Evolutionary conservation across 495 filamentous ascomycete species (phyloP), one percentile per base, ranked within the genome.

Genomic region (Aspergillus homomorphus): DNA sequence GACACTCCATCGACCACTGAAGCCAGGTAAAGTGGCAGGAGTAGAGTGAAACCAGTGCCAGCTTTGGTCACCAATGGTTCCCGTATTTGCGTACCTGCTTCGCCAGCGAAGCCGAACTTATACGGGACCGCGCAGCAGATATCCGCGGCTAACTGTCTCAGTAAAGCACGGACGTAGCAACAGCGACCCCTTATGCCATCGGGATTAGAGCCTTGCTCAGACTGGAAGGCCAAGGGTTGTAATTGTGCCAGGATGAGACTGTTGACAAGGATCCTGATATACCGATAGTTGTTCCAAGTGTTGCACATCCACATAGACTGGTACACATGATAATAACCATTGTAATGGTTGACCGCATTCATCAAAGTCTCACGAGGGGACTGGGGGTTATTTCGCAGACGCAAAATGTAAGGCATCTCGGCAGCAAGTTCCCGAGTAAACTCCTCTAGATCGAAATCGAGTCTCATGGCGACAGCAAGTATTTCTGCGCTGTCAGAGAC

Each of bases 51-150:
- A 6, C 48, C 48, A 15, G 48, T 51, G 1, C 48, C 48, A 8
- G 48, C 48, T 5, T 30, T 16, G 23, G 16, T 23, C 15, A 18
- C 28, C 48, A 51, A 24, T 1, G 48, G 16, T 15, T 51, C 23
- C 22, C 30, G 3, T 9, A 9, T 28, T 8, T 18, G 6, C 3
- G 7, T 51, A 14, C 30, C 48, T 3, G 16, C 48, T 1, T 30
- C 23, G 15, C 20, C 19, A 18, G 48, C 48, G 30, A 51, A 16
- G 16, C 48, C 48, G 23, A 51, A 51, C 20, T 51, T 51, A 15
- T 18, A 51, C 23, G 48, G 48, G 9, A 51, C 23, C 15, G 48
- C 24, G 48, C 48, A 51, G 48, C 48, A 51, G 24, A 51, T 51
- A 28, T 51, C 48, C 9, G 21, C 30, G 3, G 48, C 48, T 3